A percentile compares a stretch with the other conserved stretches of the same genome.
Evolutionary conservation across 2,329 filamentous ascomycete species (phyloP).

Genomic region (Nigrograna mackinnonii): DNA sequence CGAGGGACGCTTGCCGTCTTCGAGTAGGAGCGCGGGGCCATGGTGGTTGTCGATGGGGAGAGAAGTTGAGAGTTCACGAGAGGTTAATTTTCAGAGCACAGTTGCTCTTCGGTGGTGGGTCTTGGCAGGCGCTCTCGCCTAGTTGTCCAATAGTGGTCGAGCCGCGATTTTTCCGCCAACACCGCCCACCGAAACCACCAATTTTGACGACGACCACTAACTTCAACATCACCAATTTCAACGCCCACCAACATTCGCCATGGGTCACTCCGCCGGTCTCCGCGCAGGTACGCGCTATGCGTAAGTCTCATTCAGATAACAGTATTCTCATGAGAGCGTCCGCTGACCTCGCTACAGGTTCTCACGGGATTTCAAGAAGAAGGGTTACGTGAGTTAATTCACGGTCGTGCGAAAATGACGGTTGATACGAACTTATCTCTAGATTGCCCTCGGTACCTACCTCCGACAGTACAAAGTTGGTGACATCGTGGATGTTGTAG

Average conservation of each 20-base stretch:
- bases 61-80: slow-evolving; percentile 22
- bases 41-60: slow-evolving; percentile 41
- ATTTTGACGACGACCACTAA: slow-evolving; percentile 4
- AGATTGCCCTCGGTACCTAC: slow-evolving; percentile 90
- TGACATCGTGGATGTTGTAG: slow-evolving; percentile 98
- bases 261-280: slow-evolving; percentile 58
- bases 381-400: slow-evolving; percentile 65
- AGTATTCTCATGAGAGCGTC: slow-evolving; percentile 7
- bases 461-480: slow-evolving; percentile 94
- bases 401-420: slow-evolving; percentile 8
- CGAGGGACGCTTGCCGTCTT: slow-evolving; percentile 99
- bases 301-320: slow-evolving; percentile 23
- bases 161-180: slow-evolving; percentile 2
- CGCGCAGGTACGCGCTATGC: slow-evolving; percentile 48
- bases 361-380: slow-evolving; percentile 91
- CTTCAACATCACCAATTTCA: slow-evolving; percentile 18
- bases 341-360: slow-evolving; percentile 55
- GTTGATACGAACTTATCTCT: slow-evolving; percentile 22
- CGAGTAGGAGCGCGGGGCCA: slow-evolving; percentile 74
- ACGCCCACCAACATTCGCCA: slow-evolving; percentile 42
- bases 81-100: slow-evolving; percentile 4
- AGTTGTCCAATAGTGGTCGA: too few relatives aligned
- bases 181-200: neutral
- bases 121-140: too few relatives aligned
- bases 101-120: slow-evolving; percentile 1